phyloP scores from a whole-genome alignment of 2,329 filamentous ascomycete species.

The Calonectria naviculata region DNA sequence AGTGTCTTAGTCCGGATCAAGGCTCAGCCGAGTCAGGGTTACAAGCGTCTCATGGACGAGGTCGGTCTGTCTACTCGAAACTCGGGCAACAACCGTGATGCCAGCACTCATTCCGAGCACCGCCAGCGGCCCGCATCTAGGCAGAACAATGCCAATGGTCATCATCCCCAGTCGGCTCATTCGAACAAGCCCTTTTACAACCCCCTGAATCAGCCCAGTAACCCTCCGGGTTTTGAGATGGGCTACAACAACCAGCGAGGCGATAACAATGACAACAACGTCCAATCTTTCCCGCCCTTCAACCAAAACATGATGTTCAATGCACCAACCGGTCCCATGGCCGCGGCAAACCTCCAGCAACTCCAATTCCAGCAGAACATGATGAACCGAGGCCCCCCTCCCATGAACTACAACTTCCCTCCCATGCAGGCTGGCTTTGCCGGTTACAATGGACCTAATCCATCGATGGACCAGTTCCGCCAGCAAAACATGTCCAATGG shows the following conservation, averaged over 20 bases:
- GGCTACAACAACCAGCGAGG: constrained; percentile 63
- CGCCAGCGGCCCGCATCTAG: constrained; percentile 67
- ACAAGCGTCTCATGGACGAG: constrained; percentile 99
- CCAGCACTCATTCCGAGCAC: constrained; percentile 57
- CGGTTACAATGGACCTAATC: constrained; percentile 61
- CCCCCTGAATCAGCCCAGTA: constrained; percentile 55
- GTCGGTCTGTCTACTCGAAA: constrained; percentile 84
- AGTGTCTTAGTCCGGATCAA: constrained; percentile 90
- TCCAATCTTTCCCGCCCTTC: constrained; percentile 63
- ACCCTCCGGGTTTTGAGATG: constrained; percentile 60
- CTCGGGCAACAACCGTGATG: constrained; percentile 55
- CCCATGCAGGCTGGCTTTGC: constrained; percentile 66
- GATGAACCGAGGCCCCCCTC: constrained; percentile 63
- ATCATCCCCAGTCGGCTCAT: constrained; percentile 53
- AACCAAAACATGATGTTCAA: constrained; percentile 65
- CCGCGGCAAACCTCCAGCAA: constrained; percentile 61
- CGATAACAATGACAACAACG: constrained; percentile 62
- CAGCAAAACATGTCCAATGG: constrained; percentile 62
- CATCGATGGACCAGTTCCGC: constrained; percentile 67
- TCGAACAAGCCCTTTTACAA: constrained; percentile 66
- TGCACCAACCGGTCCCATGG: constrained; percentile 56
- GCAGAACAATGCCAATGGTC: constrained; percentile 60
- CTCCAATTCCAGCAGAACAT: constrained; percentile 70
- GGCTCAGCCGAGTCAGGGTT: constrained; percentile 92
- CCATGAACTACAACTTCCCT: constrained; percentile 68